Conservation (phyloP, 2,329 filamentous ascomycete species). For the Trichophyton equinum region DNA sequence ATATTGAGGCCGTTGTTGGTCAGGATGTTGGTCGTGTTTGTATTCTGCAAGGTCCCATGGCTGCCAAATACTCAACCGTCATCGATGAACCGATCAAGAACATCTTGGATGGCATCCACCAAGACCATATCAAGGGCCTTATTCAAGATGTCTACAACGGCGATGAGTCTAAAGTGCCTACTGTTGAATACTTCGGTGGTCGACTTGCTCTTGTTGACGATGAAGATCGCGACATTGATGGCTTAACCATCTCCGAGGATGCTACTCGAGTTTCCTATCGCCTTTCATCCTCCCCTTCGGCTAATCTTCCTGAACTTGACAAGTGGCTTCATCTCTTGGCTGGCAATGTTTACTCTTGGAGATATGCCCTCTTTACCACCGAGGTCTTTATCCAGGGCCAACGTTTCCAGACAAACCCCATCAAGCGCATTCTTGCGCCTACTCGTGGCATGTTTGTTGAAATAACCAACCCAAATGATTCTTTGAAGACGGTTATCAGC, state of each 20-base stretch:
- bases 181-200: slow-evolving; percentile 90
- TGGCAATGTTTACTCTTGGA: slow-evolving; percentile 77
- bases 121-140: slow-evolving; percentile 70
- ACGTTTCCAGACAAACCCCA: slow-evolving; percentile 93
- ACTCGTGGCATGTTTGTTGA: slow-evolving; percentile 80
- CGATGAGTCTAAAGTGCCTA: slow-evolving; percentile 62
- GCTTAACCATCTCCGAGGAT: slow-evolving; percentile 71
- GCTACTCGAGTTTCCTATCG: slow-evolving; percentile 71
- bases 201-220: slow-evolving; percentile 58
- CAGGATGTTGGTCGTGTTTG: slow-evolving; percentile 94
- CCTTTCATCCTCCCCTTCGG: slow-evolving; percentile 60
- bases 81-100: slow-evolving; percentile 91
- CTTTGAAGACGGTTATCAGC: slow-evolving; percentile 68
- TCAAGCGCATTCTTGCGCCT: slow-evolving; percentile 81
- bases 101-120: slow-evolving; percentile 82
- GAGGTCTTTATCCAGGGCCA: slow-evolving; percentile 92
- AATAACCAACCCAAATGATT: slow-evolving; percentile 67
- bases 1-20: slow-evolving; percentile 85
- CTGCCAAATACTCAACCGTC: slow-evolving; percentile 76
- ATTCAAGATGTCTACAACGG: slow-evolving; percentile 67
- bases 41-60: slow-evolving; percentile 89
- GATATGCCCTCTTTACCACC: slow-evolving; percentile 83
- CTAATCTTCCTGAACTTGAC: slow-evolving; percentile 63
- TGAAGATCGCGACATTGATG: slow-evolving; percentile 67
- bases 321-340: slow-evolving; percentile 82